Base-by-base conservation (phyloP, 139 green algal genomes). In the Auxenochlorella pyrenoidosa region DNA sequence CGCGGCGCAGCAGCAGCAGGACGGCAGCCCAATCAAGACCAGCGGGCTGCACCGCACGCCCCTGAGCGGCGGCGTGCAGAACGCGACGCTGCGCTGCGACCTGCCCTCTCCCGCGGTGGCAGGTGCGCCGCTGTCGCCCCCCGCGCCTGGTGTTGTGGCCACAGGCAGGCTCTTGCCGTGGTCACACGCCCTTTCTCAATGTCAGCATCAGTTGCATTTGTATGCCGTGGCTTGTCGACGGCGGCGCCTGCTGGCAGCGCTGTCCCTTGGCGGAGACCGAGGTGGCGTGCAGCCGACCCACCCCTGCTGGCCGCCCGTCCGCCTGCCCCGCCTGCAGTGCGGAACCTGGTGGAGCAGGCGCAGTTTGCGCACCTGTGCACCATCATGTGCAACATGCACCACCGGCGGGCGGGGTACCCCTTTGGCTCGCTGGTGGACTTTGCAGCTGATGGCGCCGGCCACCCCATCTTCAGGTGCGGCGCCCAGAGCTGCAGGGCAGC, bases 361-460 rank as follows among this genome's bases (percentile, higher is more conserved):
- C 87, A 96, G 85, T 98, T 96, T 89, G 98, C 95, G 28, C 96
- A 99, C 89, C 90, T 99, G 75, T 99, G 96, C 91, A 99, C 97
- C 43, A 93, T 97, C 65, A 99, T 99, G 98, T 97, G 91, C 36
- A 92, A 94, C 85, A 99, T 99, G 97, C 97, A 99, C 89, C 98
- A 99, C 91, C 93, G 97, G 21, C 92, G 96, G 6, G 92, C 95
- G 0, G 97, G 97, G 59, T 99, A 98, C 90, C 98, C 98, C 12
- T 99, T 99, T 91, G 97, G 97, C 83, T 98, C 96, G 0, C 92
- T 99, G 15, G 95, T 99, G 8, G 98, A 99, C 90, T 99, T 99
- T 93, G 96, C 97, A 16, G 94, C 92, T 6, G 98, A 99, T 90
- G 96, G 95, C 5, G 95, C 92, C 0, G 97, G 97, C 41, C 91